Evolutionary conservation across 768 basidiomycete species (phyloP).

Genomic region (Gautieria morchelliformis): DNA sequence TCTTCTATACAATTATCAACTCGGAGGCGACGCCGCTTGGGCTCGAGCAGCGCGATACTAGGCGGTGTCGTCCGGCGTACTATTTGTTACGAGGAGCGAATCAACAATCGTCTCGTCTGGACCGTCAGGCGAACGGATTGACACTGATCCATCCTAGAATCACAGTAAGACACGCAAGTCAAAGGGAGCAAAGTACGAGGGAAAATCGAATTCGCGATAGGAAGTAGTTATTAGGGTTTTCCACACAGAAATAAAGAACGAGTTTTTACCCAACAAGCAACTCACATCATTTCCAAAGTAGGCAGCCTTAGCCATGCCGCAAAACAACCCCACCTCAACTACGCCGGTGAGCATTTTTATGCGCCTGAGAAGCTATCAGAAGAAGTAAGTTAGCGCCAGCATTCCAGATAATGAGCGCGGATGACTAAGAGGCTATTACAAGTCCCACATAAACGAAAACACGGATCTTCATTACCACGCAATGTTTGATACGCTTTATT

Average conservation of each 20-base stretch:
- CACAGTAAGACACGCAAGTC: not conserved
- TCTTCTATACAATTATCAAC: too few species aligned
- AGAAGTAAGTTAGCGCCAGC: not conserved
- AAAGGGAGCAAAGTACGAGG: too few species aligned
- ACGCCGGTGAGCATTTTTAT: slow-evolving; percentile 97
- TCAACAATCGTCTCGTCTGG: not conserved
- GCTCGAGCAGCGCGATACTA: not conserved
- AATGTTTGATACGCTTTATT: not conserved
- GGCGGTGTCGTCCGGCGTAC: not conserved
- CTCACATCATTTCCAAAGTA: slow-evolving; percentile 86
- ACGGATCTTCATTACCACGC: not conserved
- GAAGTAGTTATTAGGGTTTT: not conserved
- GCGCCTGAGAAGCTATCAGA: slow-evolving; percentile 53
- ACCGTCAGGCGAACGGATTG: slow-evolving; percentile 1
- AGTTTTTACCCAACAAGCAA: too few species aligned
- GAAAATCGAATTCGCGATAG: not conserved
- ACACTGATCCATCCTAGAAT: slow-evolving; percentile 2
- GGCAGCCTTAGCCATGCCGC: slow-evolving; percentile 85
- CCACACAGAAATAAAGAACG: too few species aligned
- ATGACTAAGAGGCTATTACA: too few species aligned
- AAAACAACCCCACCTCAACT: slow-evolving; percentile 98
- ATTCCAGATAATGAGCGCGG: not conserved
- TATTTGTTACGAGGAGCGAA: not conserved
- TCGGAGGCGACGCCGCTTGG: too few species aligned
- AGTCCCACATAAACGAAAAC: not conserved